Percentiles rank a stretch among this genome's conserved stretches.
phyloP scores from a whole-genome alignment of 768 basidiomycete genomes.

The Coprinellus micaceus region DNA sequence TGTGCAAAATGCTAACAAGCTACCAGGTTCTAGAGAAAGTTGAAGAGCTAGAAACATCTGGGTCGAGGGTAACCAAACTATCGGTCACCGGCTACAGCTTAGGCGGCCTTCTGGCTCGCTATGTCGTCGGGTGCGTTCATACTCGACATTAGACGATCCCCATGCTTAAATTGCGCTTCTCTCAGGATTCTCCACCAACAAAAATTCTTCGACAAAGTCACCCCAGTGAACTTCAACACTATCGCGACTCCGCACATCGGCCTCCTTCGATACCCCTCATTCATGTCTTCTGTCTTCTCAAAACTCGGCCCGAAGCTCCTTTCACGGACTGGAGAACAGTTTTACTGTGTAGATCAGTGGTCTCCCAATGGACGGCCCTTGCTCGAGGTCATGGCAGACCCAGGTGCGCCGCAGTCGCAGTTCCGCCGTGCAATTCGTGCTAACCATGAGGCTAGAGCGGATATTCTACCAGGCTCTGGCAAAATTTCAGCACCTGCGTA shows the following conservation, averaged over 20 bases:
- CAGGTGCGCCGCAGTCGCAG: conserved; percentile 39
- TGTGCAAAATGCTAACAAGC: neutral
- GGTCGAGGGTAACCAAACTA: conserved; percentile 60
- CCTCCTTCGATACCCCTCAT: conserved; percentile 57
- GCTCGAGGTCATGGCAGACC: conserved; percentile 78
- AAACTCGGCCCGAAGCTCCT: conserved; percentile 65
- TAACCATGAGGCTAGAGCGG: conserved; percentile 41
- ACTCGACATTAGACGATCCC: neutral
- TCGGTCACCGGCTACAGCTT: conserved; percentile 77
- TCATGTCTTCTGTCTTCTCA: conserved; percentile 50
- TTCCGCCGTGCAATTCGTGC: neutral
- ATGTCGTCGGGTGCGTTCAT: conserved; percentile 59
- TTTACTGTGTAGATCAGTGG: conserved; percentile 74
- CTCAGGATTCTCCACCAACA: conserved; percentile 59
- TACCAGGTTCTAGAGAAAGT: conserved; percentile 56
- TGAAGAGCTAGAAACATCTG: conserved; percentile 46
- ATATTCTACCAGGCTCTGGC: conserved; percentile 73
- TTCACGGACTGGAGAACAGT: conserved; percentile 77
- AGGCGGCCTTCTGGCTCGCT: conserved; percentile 80
- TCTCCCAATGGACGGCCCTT: conserved; percentile 61
- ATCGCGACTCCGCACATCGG: conserved; percentile 84
- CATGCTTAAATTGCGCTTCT: conserved; percentile 2
- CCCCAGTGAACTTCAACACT: conserved; percentile 78
- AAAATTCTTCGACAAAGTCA: conserved; percentile 66
- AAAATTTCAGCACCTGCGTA: conserved; percentile 61